Evolutionary conservation across 2,329 filamentous ascomycete genomes (phyloP).

Genomic region (Bimuria novae-zelandiae): DNA sequence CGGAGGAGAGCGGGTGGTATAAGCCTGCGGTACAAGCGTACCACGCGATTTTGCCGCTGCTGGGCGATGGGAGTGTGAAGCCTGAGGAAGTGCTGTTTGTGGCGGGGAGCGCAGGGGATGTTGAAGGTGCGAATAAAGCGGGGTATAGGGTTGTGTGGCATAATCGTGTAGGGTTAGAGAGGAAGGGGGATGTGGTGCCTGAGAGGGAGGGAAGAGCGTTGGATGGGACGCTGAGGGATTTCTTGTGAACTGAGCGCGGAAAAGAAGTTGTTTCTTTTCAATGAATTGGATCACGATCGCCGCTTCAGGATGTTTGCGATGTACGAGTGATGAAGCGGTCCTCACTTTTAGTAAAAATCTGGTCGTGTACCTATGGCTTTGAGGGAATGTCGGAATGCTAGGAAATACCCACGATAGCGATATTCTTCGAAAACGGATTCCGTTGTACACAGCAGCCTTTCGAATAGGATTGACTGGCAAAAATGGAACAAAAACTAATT

Average conservation of each 20-base stretch:
- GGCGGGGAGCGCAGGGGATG: constrained; percentile 47
- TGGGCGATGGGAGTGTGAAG: constrained; percentile 27
- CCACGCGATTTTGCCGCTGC: constrained; percentile 21
- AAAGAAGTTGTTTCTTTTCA: neutral
- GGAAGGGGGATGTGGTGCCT: constrained; percentile 5
- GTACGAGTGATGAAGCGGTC: too few species aligned
- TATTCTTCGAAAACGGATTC: too few species aligned
- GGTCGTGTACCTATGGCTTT: too few species aligned
- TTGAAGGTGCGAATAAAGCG: constrained; percentile 43
- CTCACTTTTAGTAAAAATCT: too few species aligned
- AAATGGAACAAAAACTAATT: neutral
- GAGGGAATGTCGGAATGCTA: too few species aligned
- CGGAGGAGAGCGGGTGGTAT: constrained; percentile 49
- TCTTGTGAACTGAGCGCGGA: neutral
- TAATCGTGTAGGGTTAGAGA: constrained; percentile 3
- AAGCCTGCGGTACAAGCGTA: constrained; percentile 46
- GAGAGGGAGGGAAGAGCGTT: constrained; percentile 9
- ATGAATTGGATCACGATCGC: too few species aligned
- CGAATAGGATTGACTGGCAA: neutral
- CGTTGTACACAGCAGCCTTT: too few species aligned
- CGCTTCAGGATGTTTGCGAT: too few species aligned
- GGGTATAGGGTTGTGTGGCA: constrained; percentile 45
- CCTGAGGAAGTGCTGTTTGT: constrained; percentile 6
- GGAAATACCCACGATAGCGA: too few species aligned
- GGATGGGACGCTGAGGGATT: constrained; percentile 3